Base-by-base conservation (phyloP, 2,329 filamentous ascomycete genomes). In the Sarocladium kiliense region DNA sequence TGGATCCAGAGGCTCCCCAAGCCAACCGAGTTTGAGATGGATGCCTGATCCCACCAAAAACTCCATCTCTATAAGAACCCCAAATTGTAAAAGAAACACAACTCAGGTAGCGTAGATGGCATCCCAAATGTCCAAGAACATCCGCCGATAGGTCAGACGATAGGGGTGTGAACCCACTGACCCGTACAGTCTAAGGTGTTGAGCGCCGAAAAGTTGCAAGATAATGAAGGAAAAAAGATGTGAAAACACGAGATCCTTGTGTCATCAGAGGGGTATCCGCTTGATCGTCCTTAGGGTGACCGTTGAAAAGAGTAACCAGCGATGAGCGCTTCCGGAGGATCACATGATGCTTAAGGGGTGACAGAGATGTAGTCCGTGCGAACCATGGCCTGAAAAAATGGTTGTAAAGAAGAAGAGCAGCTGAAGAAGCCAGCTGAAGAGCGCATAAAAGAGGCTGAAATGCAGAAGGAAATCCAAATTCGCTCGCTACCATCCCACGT, bases 101-200 rank as follows among this genome's bases (percentile, higher is more conserved):
- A 34, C n/a, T 47, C 53, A 26, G 47, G 26, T 57, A 39, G 47
- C 50, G 59, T 59, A 62, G 59, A 62, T 61, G 58, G 56, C 62
- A 64, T 64, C 58, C 62, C 62, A 63, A 58, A 63, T 62, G 59
- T 61, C 62, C 63, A 65, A 62, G 57, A 66, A 65, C 62, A 66
- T 62, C 64, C 61, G 63, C 47, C 47, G 47, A 51, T 51, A 27
- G 27, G 47, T 16, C 47, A 36, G 47, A 14, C 3, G 5, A 21
- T 18, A 21, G 18, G 53, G 53, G 55, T 42, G 51, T 34, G 51
- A 68, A 71, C 69, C 69, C 69, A 64, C 63, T 65, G 64, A 62
- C 66, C 68, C 67, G 60, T 69, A 65, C 65, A 70, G 56, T 66
- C 68, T 71, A 68, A 57, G 44, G 30, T 36, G 34, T 51, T 51